These are phyloP conservation scores for Amaranthus cruentus DNA, from an alignment of 148 eudicot genomes.

Conservation along the genomic window DNA sequence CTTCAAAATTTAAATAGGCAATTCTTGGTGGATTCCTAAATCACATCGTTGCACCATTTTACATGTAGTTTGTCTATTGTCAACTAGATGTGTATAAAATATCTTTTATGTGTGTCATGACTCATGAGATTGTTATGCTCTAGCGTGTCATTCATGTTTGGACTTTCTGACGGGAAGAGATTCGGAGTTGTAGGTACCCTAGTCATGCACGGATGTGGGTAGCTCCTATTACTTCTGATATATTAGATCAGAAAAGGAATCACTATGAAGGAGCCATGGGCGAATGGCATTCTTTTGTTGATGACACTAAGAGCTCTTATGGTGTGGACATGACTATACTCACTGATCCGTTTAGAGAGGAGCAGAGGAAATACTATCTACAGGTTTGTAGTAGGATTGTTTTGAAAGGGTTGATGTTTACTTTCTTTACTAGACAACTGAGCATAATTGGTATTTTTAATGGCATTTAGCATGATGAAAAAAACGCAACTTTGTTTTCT, in stretches of 20 bases:
- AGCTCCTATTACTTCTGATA: slow-evolving; percentile 82
- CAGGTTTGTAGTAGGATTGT: slow-evolving; percentile 46
- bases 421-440: background rate
- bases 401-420: background rate
- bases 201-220: slow-evolving; percentile 99
- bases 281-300: slow-evolving; percentile 69
- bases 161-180: background rate
- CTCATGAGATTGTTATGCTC: background rate
- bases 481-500: background rate
- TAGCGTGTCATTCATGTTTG: background rate
- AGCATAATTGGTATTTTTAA: background rate
- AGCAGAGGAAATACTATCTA: slow-evolving; percentile 78
- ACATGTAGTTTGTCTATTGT: background rate
- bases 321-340: slow-evolving; percentile 91
- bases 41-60: background rate
- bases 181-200: slow-evolving; percentile 71
- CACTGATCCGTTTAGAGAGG: slow-evolving; percentile 60
- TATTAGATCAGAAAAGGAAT: slow-evolving; percentile 62
- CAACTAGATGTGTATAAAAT: background rate
- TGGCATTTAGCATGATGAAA: background rate
- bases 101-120: background rate
- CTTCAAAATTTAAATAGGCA: background rate
- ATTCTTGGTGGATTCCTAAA: background rate
- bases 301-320: slow-evolving; percentile 63
- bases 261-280: slow-evolving; percentile 83